Conservation (phyloP, 495 filamentous ascomycete genomes). For the Clavariopsis aquatica region DNA sequence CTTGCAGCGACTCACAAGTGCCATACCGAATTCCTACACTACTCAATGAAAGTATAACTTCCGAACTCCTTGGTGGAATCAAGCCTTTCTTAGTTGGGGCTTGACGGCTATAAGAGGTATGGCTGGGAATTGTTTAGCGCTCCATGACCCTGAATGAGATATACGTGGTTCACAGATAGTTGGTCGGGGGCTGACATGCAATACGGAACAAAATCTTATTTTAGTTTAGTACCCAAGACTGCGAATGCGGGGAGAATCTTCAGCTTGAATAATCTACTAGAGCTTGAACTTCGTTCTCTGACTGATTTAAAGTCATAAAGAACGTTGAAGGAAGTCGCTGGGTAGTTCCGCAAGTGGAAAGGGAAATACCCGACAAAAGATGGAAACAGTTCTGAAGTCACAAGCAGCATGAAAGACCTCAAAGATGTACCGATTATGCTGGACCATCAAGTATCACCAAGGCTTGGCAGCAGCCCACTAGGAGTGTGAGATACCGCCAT, state of each 20-base stretch:
- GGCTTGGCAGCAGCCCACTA: neutral
- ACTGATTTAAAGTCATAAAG: neutral
- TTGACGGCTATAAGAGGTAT: neutral
- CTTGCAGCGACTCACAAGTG: too few species aligned
- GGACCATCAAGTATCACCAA: neutral
- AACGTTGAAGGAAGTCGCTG: neutral
- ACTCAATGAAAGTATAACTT: neutral
- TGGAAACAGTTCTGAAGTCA: too few species aligned
- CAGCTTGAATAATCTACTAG: neutral
- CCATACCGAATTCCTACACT: too few species aligned
- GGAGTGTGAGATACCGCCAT: neutral
- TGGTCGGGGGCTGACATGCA: neutral
- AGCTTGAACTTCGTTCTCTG: neutral
- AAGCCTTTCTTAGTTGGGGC: slow-evolving; percentile 1
- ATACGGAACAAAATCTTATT: slow-evolving; percentile 3
- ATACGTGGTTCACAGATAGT: neutral
- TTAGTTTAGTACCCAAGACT: neutral
- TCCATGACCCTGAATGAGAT: neutral
- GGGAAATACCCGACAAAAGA: too few species aligned
- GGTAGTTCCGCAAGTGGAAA: neutral
- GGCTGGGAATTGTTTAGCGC: neutral
- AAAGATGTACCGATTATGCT: too few species aligned
- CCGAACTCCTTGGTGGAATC: neutral
- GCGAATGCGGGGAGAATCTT: too few species aligned
- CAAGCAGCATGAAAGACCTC: too few species aligned